A percentile compares a stretch with the other conserved stretches of the same genome.
Conservation (phyloP, 345 rosid species). For the Sisymbrium altissimum region DNA sequence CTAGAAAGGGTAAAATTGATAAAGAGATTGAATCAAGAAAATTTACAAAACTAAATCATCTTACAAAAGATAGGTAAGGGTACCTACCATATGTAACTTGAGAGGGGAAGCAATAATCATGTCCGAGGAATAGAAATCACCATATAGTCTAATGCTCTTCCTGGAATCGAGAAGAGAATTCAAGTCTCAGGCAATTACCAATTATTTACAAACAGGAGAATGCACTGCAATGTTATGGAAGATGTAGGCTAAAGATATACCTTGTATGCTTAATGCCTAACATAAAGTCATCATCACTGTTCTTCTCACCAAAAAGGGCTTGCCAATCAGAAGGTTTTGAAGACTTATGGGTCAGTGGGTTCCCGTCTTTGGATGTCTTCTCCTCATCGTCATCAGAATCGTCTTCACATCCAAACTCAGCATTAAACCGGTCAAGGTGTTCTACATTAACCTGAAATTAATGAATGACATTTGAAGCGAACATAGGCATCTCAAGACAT, state of each 20-base stretch:
- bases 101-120: conserved; percentile 90
- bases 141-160: conserved; percentile 74
- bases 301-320: conserved; percentile 68
- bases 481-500: not conserved
- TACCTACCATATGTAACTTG: conserved; percentile 57
- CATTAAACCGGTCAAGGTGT: conserved; percentile 64
- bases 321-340: conserved; percentile 82
- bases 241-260: conserved; percentile 33
- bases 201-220: not conserved
- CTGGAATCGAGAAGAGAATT: conserved; percentile 36
- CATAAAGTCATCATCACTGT: conserved; percentile 72
- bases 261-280: conserved; percentile 90
- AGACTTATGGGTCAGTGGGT: conserved; percentile 42
- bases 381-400: conserved; percentile 41
- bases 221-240: not conserved
- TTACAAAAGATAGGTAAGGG: conserved; percentile 1
- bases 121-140: conserved; percentile 86
- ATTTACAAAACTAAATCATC: conserved; percentile 7
- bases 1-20: conserved; percentile 39
- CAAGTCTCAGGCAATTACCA: conserved; percentile 11
- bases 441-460: conserved; percentile 73
- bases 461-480: conserved; percentile 3
- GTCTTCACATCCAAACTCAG: conserved; percentile 70
- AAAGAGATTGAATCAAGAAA: not conserved
- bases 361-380: conserved; percentile 26